A percentile compares a stretch with the other conserved stretches of the same genome.
These are phyloP conservation scores for Acanthamoeba divionensis DNA, from an alignment of 208 protist genomes.

Conservation along the genomic window DNA sequence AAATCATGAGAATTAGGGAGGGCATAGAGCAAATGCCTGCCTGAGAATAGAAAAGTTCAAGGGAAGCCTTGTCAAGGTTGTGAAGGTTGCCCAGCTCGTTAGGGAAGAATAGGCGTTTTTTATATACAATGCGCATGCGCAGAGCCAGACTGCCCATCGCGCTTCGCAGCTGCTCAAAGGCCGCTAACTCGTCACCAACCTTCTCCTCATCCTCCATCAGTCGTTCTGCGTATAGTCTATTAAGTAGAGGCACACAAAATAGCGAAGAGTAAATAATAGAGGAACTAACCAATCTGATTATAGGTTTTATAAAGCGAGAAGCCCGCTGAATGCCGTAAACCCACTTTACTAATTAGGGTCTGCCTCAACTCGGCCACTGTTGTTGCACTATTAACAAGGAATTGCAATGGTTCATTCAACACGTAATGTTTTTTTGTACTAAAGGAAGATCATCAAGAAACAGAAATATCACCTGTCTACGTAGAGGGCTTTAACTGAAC, in stretches of 20 bases:
- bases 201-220: constrained; percentile 19
- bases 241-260: not conserved
- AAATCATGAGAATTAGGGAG: no score
- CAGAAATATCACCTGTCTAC: no score
- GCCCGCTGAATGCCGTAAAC: not conserved
- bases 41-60: constrained; percentile 7
- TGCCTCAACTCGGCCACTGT: constrained; percentile 33
- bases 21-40: no score
- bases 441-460: no score
- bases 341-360: not conserved
- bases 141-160: not conserved
- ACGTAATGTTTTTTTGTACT: no score
- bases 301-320: constrained; percentile 22
- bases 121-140: constrained; percentile 49
- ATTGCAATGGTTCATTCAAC: no score
- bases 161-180: constrained; percentile 3
- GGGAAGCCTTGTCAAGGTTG: constrained; percentile 12
- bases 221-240: not conserved
- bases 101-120: constrained; percentile 35
- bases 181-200: not conserved
- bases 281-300: not conserved
- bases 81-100: not conserved
- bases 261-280: no score
- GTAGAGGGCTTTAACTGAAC: constrained; percentile 24
- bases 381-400: constrained; percentile 11